These are phyloP conservation scores for Neonectria faginata DNA, from an alignment of 2,329 filamentous ascomycete genomes.

Conservation along the genomic window DNA sequence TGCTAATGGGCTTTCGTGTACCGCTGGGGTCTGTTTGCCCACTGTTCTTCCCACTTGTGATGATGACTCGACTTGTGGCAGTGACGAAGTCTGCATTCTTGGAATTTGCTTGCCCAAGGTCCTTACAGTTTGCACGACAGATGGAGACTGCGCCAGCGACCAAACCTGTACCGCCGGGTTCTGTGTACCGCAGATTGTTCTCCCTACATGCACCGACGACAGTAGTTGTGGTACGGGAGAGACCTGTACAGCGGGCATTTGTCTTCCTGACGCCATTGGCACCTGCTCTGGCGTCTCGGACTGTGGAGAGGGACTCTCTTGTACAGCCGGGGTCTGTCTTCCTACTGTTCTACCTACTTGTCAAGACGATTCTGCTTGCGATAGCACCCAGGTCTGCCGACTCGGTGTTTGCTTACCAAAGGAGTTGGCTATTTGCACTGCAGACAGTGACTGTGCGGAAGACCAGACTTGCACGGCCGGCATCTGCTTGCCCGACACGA, in stretches of 20 bases:
- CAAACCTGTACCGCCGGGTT: constrained; percentile 15
- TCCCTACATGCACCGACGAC: constrained; percentile 5
- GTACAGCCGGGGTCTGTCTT: constrained; percentile 18
- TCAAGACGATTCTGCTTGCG: neutral
- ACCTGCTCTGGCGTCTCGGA: constrained; percentile 4
- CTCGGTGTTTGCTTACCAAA: constrained; percentile 11
- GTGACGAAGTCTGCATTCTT: neutral
- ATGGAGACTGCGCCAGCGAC: neutral
- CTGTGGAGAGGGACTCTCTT: neutral
- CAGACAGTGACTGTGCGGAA: neutral
- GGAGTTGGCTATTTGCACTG: neutral
- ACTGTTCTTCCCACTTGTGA: neutral
- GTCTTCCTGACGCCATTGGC: constrained; percentile 1
- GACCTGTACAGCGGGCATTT: constrained; percentile 12
- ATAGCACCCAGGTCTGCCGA: constrained; percentile 5
- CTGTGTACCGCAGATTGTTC: constrained; percentile 1
- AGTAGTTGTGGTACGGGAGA: neutral
- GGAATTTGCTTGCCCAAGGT: constrained; percentile 12
- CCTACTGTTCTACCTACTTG: constrained; percentile 10
- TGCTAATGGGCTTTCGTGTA: neutral
- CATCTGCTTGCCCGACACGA: constrained; percentile 3
- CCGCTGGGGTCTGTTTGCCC: constrained; percentile 8
- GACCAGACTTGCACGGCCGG: constrained; percentile 3
- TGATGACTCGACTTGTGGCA: neutral
- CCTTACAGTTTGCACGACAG: neutral